A percentile compares a stretch with the other conserved stretches of the same genome.
phyloP scores from a whole-genome alignment of 2,329 filamentous ascomycete species.

The Colletotrichum graminicola region DNA sequence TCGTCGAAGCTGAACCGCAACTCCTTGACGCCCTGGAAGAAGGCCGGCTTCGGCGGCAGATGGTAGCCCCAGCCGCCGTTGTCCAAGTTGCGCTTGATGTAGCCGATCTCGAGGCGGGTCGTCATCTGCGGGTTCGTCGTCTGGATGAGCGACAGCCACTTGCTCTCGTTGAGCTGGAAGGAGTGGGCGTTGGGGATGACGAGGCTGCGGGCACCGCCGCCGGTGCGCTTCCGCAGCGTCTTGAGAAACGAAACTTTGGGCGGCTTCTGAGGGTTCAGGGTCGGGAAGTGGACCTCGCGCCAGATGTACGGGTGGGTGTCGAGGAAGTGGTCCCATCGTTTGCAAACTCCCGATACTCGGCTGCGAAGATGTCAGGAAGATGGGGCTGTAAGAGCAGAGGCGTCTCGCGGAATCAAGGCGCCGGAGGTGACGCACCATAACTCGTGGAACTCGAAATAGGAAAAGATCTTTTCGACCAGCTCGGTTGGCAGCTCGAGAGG shows the following conservation, averaged over 20 bases:
- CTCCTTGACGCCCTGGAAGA: conserved; percentile 30
- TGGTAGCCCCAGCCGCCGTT: conserved; percentile 39
- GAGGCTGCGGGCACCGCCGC: conserved; percentile 33
- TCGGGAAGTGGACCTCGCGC: conserved; percentile 36
- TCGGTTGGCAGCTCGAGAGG: conserved; percentile 53
- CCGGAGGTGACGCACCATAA: conserved; percentile 31
- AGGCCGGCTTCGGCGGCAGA: conserved; percentile 35
- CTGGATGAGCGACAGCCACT: conserved; percentile 40
- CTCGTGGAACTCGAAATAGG: conserved; percentile 49
- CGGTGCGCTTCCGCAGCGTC: conserved; percentile 34
- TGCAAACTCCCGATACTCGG: conserved; percentile 37
- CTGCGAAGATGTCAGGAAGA: conserved; percentile 20
- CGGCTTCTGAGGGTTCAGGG: conserved; percentile 17
- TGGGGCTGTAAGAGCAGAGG: no score
- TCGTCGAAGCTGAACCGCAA: conserved; percentile 31
- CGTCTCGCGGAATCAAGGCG: no score
- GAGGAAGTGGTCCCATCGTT: conserved; percentile 40
- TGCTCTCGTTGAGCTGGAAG: conserved; percentile 38
- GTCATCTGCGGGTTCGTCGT: conserved; percentile 39
- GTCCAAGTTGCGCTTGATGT: conserved; percentile 25
- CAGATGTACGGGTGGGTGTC: conserved; percentile 39
- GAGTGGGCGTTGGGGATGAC: conserved; percentile 33
- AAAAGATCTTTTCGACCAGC: conserved; percentile 53
- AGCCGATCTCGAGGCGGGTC: conserved; percentile 35
- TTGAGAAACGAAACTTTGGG: conserved; percentile 33